Percentiles rank a stretch among this genome's conserved stretches.
These are phyloP conservation scores for Cutaneotrichosporon dermatis DNA, from an alignment of 1,284 basidiomycete species.

Conservation along the genomic window DNA sequence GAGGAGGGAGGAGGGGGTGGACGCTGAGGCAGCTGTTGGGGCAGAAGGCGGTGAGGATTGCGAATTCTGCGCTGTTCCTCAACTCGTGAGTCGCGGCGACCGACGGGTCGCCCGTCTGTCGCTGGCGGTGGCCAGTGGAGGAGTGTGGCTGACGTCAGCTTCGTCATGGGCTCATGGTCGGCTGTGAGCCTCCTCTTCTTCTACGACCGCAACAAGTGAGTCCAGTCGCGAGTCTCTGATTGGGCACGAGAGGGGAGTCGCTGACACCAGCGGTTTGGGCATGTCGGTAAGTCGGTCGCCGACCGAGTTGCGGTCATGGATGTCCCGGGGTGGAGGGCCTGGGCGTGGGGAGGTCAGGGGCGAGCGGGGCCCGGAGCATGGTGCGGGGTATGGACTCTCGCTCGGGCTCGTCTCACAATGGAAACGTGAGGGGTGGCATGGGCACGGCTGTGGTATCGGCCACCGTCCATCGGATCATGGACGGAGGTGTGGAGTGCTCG, in stretches of 20 bases:
- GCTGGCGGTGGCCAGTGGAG: too few relatives aligned
- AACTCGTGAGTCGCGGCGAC: conserved; percentile 33
- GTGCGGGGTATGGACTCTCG: too few relatives aligned
- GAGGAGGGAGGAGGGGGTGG: neutral
- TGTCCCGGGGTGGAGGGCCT: too few relatives aligned
- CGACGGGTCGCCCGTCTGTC: too few relatives aligned
- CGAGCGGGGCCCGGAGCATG: too few relatives aligned
- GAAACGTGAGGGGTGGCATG: too few relatives aligned
- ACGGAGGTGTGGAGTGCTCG: too few relatives aligned
- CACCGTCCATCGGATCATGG: too few relatives aligned
- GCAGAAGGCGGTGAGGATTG: conserved; percentile 22
- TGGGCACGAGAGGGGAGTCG: conserved; percentile 7
- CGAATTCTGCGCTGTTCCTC: conserved; percentile 36
- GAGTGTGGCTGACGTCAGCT: conserved; percentile 1
- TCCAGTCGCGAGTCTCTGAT: neutral
- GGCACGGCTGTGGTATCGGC: too few relatives aligned
- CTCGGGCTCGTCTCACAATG: too few relatives aligned
- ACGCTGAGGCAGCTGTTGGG: neutral
- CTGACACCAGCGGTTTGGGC: conserved; percentile 30
- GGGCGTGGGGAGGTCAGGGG: too few relatives aligned
- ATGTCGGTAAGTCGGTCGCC: conserved; percentile 30
- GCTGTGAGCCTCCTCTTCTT: conserved; percentile 43
- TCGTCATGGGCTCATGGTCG: conserved; percentile 39
- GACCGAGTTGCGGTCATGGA: too few relatives aligned
- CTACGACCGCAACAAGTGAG: conserved; percentile 42